Conservation (phyloP, 139 green algal genomes). For the Chlamydomonas schloesseri region DNA sequence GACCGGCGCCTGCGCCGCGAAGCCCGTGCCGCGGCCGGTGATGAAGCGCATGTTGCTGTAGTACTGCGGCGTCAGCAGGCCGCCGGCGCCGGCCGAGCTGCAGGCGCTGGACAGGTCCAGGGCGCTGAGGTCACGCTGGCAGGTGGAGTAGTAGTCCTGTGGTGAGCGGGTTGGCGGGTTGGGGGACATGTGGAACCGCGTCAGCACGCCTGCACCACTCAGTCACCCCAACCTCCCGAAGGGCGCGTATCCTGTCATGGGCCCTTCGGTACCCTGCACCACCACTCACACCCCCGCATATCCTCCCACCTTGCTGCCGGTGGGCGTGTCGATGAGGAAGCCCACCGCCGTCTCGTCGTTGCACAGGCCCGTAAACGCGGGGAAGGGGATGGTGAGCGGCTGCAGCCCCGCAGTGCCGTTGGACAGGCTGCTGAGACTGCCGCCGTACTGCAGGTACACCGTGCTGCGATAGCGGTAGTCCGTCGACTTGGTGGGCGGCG, state of each 20-base stretch:
- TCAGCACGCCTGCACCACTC: not conserved
- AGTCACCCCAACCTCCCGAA: too few species aligned
- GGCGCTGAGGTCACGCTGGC: conserved; percentile 35
- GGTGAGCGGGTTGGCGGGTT: not conserved
- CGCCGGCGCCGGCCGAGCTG: not conserved
- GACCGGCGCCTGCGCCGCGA: not conserved
- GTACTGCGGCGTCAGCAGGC: conserved; percentile 41
- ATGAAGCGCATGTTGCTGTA: conserved; percentile 28
- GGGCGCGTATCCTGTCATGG: too few species aligned
- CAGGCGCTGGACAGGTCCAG: conserved; percentile 35
- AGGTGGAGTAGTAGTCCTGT: conserved; percentile 35
- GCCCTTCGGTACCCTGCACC: too few species aligned
- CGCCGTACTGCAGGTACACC: conserved; percentile 8
- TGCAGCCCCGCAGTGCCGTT: not conserved
- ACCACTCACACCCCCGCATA: too few species aligned
- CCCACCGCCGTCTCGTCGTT: conserved; percentile 45
- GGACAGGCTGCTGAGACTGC: too few species aligned
- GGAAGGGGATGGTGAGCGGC: conserved; percentile 55
- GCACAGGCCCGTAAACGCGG: conserved; percentile 52
- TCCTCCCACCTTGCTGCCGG: conserved; percentile 18
- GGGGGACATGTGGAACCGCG: too few species aligned
- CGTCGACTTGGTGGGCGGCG: not conserved
- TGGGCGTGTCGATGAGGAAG: conserved; percentile 44
- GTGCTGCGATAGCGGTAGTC: conserved; percentile 27
- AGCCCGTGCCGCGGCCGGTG: not conserved